Percentiles rank a stretch among this genome's conserved stretches.
Evolutionary conservation across 2,329 filamentous ascomycete genomes (phyloP).

Genomic region (Cladosporium sp.): DNA sequence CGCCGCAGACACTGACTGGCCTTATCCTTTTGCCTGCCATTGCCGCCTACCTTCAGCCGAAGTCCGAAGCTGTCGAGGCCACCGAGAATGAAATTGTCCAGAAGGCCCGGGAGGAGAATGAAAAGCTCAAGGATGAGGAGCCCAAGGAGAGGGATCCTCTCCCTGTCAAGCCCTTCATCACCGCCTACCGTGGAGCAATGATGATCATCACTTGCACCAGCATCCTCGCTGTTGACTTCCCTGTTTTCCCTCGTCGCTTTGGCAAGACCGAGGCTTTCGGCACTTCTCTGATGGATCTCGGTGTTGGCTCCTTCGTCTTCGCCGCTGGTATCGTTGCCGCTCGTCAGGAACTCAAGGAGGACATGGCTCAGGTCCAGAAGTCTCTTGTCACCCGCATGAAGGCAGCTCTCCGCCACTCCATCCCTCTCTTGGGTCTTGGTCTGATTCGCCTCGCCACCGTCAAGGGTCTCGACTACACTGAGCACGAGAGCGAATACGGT

Average conservation of each 20-base stretch:
- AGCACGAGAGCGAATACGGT: constrained; percentile 96
- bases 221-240: constrained; percentile 96
- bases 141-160: constrained; percentile 46
- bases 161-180: constrained; percentile 87
- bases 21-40: constrained; percentile 70
- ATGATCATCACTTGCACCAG: constrained; percentile 84
- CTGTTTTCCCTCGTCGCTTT: constrained; percentile 86
- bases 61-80: constrained; percentile 27
- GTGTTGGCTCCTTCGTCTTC: constrained; percentile 96
- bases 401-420: constrained; percentile 69
- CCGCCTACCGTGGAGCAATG: constrained; percentile 86
- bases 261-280: constrained; percentile 99
- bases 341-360: constrained; percentile 69
- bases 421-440: constrained; percentile 78
- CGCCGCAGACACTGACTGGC: constrained; percentile 68
- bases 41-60: constrained; percentile 41
- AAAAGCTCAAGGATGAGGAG: constrained; percentile 11
- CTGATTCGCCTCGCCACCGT: constrained; percentile 79
- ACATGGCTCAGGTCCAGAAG: constrained; percentile 35
- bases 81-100: constrained; percentile 20
- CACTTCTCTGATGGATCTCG: constrained; percentile 97
- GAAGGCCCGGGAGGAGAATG: constrained; percentile 17
- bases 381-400: constrained; percentile 57
- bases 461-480: constrained; percentile 92
- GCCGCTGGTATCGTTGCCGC: constrained; percentile 88